These are phyloP conservation scores for Karstenula rhodostoma DNA, from an alignment of 2,329 filamentous ascomycete genomes.

Conservation along the genomic window DNA sequence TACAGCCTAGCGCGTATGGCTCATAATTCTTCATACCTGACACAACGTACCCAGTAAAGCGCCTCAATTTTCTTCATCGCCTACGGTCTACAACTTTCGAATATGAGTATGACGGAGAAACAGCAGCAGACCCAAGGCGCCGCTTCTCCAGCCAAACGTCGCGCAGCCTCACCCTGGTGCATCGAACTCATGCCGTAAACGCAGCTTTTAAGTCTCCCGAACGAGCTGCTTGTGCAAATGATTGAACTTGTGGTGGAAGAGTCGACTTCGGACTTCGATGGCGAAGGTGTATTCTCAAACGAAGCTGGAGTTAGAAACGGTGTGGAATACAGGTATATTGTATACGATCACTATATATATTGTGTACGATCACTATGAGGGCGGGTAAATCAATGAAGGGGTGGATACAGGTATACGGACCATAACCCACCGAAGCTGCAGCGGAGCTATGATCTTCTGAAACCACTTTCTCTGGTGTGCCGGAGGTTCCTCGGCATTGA, in stretches of 20 bases:
- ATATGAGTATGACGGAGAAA: neutral
- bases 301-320: too few species aligned
- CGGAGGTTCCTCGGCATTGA: conserved; percentile 6
- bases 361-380: too few species aligned
- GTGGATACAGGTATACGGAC: neutral
- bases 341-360: too few species aligned
- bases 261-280: neutral
- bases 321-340: too few species aligned
- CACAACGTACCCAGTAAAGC: neutral
- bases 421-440: neutral
- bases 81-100: neutral
- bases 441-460: conserved; percentile 1
- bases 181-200: neutral
- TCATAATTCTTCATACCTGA: conserved; percentile 2
- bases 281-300: neutral
- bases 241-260: conserved; percentile 3
- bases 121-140: neutral
- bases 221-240: conserved; percentile 14
- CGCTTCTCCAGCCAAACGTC: neutral
- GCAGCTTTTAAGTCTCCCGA: conserved; percentile 11
- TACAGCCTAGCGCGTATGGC: conserved; percentile 1
- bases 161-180: neutral
- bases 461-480: conserved; percentile 12
- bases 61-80: neutral
- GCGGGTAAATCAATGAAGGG: too few species aligned